Conservation (phyloP, 495 filamentous ascomycete genomes). For the Terfezia boudieri region DNA sequence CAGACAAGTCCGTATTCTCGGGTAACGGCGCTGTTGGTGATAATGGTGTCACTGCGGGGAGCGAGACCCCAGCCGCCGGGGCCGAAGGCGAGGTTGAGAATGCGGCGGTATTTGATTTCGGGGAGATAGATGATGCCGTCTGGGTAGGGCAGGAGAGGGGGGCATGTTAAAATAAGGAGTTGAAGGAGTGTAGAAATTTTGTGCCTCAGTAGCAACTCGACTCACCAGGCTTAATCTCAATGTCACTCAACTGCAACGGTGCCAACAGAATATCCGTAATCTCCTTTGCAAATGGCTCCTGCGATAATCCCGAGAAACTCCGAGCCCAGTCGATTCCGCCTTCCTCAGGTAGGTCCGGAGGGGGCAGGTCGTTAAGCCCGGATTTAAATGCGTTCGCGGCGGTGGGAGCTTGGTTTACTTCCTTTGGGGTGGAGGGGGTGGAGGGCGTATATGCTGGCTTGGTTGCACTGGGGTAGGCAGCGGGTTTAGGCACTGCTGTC, state of each 20-base stretch:
- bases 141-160: constrained; percentile 18
- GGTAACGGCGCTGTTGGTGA: constrained; percentile 71
- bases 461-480: no score
- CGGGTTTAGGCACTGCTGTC: no score
- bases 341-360: constrained; percentile 11
- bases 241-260: constrained; percentile 44
- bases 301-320: constrained; percentile 73
- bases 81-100: constrained; percentile 77
- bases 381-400: constrained; percentile 12
- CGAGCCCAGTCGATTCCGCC: constrained; percentile 66
- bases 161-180: not conserved
- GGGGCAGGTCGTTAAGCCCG: constrained; percentile 31
- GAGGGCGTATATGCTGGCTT: no score
- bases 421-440: no score
- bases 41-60: constrained; percentile 72
- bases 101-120: constrained; percentile 94
- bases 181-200: not conserved
- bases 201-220: not conserved
- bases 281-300: constrained; percentile 54
- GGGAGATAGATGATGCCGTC: constrained; percentile 93
- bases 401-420: constrained; percentile 20
- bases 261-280: constrained; percentile 46
- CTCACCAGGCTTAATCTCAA: constrained; percentile 56
- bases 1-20: constrained; percentile 86
- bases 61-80: constrained; percentile 91